Percentiles rank a stretch among this genome's conserved stretches.
phyloP scores from a whole-genome alignment of 257 asterid species.

The Solanum tacnaense region DNA sequence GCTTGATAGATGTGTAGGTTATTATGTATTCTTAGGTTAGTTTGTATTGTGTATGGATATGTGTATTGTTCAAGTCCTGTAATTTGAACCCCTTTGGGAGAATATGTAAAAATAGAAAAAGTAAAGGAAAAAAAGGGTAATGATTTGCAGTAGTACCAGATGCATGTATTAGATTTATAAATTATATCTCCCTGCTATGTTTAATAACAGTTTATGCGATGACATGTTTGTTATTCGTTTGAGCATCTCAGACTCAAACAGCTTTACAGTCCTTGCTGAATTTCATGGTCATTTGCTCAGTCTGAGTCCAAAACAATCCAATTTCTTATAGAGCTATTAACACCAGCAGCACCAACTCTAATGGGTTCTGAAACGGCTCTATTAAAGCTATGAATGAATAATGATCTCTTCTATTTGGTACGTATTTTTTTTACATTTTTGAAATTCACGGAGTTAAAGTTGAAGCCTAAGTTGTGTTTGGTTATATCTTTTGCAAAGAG shows the following conservation, averaged over 20 bases:
- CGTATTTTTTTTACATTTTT: too few species aligned
- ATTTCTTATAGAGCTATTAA: too few species aligned
- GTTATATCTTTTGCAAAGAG: background rate
- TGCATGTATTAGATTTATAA: background rate
- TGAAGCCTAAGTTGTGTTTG: background rate
- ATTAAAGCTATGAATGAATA: too few species aligned
- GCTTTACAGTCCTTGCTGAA: background rate
- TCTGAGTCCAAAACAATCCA: too few species aligned
- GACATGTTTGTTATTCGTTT: background rate
- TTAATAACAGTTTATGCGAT: background rate
- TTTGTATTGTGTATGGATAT: slow-evolving; percentile 8
- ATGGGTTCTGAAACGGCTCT: too few species aligned
- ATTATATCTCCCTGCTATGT: background rate
- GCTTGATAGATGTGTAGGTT: slow-evolving; percentile 31
- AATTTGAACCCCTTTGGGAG: background rate
- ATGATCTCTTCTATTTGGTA: background rate
- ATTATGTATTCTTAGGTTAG: slow-evolving; percentile 32
- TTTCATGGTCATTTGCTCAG: too few species aligned
- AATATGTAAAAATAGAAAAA: background rate
- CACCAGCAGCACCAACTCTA: too few species aligned
- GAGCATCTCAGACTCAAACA: background rate
- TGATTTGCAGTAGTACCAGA: background rate
- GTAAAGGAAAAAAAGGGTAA: background rate
- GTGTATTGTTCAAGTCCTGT: background rate
- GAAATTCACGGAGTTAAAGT: background rate